A percentile compares a stretch with the other conserved stretches of the same genome.
phyloP scores from a whole-genome alignment of 208 protist genomes.

The Tritrichomonas musculus region DNA sequence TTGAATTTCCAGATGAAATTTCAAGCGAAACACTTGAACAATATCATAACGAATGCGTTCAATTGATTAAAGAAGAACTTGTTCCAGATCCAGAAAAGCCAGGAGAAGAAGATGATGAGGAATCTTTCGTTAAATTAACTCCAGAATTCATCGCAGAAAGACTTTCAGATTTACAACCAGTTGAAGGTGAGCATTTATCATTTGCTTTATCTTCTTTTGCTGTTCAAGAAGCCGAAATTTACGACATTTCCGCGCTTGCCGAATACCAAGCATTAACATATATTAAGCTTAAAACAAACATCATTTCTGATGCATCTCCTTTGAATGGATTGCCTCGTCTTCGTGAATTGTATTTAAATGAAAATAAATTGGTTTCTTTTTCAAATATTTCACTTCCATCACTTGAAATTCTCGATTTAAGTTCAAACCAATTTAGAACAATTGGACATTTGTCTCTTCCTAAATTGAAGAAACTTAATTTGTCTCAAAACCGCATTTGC shows the following conservation, averaged over 20 bases:
- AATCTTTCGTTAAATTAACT: background rate
- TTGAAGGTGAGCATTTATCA: background rate
- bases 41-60: background rate
- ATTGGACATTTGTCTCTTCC: background rate
- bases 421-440: background rate
- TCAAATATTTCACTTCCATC: background rate
- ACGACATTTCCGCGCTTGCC: background rate
- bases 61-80: background rate
- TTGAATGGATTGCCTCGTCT: background rate
- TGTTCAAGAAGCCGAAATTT: background rate
- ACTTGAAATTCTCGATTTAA: background rate
- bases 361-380: background rate
- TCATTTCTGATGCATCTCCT: background rate
- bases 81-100: background rate
- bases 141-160: background rate
- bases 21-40: background rate
- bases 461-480: background rate
- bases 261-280: background rate
- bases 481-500: background rate
- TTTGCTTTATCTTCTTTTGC: slow-evolving; percentile 12
- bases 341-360: background rate
- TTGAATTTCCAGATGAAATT: background rate
- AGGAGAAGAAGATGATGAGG: slow-evolving; percentile 10
- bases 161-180: background rate
- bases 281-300: background rate